Conservation (phyloP, 2,329 filamentous ascomycete species). For the Lasiodiplodia sp. region DNA sequence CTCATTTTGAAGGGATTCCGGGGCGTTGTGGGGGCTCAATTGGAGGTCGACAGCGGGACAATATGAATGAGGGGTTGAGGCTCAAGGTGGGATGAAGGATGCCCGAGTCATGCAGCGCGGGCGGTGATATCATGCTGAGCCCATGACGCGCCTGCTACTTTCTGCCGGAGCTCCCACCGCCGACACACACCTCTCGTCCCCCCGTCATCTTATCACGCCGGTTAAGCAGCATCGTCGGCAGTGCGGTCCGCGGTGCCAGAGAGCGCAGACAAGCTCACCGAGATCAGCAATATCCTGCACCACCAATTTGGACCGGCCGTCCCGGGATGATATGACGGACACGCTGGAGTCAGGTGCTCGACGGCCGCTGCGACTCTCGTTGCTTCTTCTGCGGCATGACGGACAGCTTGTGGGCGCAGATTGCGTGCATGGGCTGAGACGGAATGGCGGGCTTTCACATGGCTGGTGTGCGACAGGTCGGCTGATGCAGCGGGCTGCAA, state of each 20-base stretch:
- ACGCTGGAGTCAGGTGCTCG: constrained; percentile 12
- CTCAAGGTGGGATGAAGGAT: background rate
- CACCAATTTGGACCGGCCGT: background rate
- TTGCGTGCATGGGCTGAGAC: constrained; percentile 8
- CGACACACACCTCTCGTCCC: background rate
- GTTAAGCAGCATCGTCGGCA: background rate
- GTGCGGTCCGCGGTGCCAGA: background rate
- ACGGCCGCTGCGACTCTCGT: background rate
- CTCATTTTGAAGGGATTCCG: constrained; percentile 2
- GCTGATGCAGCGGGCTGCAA: constrained; percentile 2
- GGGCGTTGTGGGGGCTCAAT: background rate
- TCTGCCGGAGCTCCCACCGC: constrained; percentile 10
- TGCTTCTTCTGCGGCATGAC: constrained; percentile 22
- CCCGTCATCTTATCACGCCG: constrained; percentile 1
- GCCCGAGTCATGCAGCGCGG: constrained; percentile 2
- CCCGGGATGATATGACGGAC: background rate
- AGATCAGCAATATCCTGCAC: background rate
- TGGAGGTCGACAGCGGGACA: background rate
- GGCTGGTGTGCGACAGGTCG: constrained; percentile 14
- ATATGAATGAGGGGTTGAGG: constrained; percentile 16
- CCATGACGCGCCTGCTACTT: background rate
- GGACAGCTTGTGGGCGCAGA: constrained; percentile 12
- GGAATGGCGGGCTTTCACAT: background rate
- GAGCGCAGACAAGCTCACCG: background rate
- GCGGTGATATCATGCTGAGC: constrained; percentile 20